phyloP scores from a whole-genome alignment of 2,329 filamentous ascomycete species.

The Fusarium agapanthi region DNA sequence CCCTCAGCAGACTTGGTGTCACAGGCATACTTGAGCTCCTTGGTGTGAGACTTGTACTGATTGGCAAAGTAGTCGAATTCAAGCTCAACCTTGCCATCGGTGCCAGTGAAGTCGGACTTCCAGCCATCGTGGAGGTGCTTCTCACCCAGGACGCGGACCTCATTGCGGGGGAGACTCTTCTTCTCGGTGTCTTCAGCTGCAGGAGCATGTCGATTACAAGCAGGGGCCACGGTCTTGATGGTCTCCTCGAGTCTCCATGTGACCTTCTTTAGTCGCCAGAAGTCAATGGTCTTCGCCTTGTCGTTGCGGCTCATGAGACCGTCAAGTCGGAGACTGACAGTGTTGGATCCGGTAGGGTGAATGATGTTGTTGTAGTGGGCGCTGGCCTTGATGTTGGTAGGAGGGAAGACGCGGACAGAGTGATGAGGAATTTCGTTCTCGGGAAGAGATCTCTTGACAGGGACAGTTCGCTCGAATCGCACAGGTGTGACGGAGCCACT shows the following conservation, averaged over 20 bases:
- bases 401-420: constrained; percentile 93
- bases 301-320: constrained; percentile 80
- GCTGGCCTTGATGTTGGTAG: constrained; percentile 89
- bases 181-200: constrained; percentile 43
- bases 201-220: constrained; percentile 78
- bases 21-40: constrained; percentile 72
- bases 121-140: constrained; percentile 87
- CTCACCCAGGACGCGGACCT: constrained; percentile 79
- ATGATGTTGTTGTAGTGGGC: constrained; percentile 85
- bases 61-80: constrained; percentile 72
- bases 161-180: constrained; percentile 78
- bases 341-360: constrained; percentile 85
- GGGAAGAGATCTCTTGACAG: constrained; percentile 80
- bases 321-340: constrained; percentile 80
- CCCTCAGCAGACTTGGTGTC: constrained; percentile 79
- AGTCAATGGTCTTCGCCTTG: constrained; percentile 75
- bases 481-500: constrained; percentile 57
- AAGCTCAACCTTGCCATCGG: constrained; percentile 73
- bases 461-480: constrained; percentile 72
- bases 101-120: constrained; percentile 74
- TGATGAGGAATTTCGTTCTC: constrained; percentile 82
- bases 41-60: constrained; percentile 55
- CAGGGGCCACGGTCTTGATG: constrained; percentile 79
- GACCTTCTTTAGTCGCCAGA: constrained; percentile 90
- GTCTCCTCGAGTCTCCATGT: constrained; percentile 94